Evolutionary conservation across 257 asterid genomes (phyloP).

Genomic region (Nicotiana paniculata): DNA sequence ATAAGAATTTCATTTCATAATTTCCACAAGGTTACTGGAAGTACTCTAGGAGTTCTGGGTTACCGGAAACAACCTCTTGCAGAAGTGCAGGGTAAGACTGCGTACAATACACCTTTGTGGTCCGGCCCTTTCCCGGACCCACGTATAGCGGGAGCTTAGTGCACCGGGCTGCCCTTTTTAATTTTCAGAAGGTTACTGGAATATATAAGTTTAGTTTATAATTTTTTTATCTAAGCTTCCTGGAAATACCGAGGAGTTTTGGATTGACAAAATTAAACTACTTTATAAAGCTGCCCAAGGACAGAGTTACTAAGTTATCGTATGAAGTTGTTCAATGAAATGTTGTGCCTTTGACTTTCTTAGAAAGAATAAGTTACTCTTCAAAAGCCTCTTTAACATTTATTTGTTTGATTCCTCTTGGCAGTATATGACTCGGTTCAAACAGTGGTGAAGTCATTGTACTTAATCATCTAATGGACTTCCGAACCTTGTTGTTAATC

Average conservation of each 20-base stretch:
- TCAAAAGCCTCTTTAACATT: neutral
- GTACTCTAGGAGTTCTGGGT: too few species aligned
- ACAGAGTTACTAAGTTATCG: neutral
- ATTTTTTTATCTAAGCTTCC: neutral
- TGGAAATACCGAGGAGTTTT: neutral
- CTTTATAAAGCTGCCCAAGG: neutral
- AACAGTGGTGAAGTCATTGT: slow-evolving; percentile 17
- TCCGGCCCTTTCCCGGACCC: too few species aligned
- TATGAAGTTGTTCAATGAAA: neutral
- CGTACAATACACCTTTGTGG: too few species aligned
- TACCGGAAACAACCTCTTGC: too few species aligned
- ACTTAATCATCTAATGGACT: slow-evolving; percentile 42
- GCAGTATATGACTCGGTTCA: slow-evolving; percentile 23
- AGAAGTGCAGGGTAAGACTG: too few species aligned
- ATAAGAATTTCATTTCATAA: neutral
- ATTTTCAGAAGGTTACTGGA: neutral
- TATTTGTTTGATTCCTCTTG: slow-evolving; percentile 1
- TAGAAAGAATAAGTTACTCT: neutral
- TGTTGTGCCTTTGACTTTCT: neutral
- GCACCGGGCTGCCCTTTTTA: neutral
- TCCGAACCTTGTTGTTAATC: slow-evolving; percentile 23
- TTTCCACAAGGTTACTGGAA: neutral
- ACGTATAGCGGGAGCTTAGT: too few species aligned
- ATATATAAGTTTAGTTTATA: neutral
- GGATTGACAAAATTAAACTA: neutral